Evolutionary conservation across 2,329 filamentous ascomycete genomes (phyloP), one percentile per base, ranked within the genome.

Genomic region (Fusarium oxysporum): DNA sequence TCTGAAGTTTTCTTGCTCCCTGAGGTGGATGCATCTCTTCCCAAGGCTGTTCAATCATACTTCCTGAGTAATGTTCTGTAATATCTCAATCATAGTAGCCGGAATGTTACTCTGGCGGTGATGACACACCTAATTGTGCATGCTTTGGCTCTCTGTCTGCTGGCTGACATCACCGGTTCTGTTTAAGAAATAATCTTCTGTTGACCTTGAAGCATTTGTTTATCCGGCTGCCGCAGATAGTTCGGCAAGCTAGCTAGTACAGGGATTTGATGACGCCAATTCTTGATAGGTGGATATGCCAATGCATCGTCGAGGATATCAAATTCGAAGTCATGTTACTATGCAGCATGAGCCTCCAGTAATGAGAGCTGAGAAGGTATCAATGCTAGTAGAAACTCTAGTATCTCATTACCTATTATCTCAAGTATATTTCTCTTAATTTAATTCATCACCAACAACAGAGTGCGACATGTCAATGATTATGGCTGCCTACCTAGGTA

Each of bases 141-240:
- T 21, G 25, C 40, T 17, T n/a, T 25, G 30, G 13, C 30, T 37
- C 21, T 47, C 45, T 62, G 38, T 21, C 32, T 53, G 28, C 25
- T 59, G 35, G 30, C 35, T 38, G 33, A 37, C 44, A 38, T 55
- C 58, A 62, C 41, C 35, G 28, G 50, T 40, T 60, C 25, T 44
- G 41, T 32, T 41, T 43, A 55, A 48, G n/a, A 54, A 40, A 33
- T 33, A 41, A 28, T 40, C 17, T 56, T 61, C 32, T 33, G n/a
- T 53, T 41, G 61, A 50, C 60, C 68, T 12, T 61, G 45, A 45
- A 68, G 14, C 23, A 43, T 30, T 66, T 67, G 56, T 35, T 38
- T 56, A 38, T 21, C 51, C 62, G 48, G 55, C 54, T 62, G 33
- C 41, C 37, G 53, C 51, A 63, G 66, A 67, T 60, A 55, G 47